Conservation (phyloP, 805 yeast genomes). For the Wickerhamiella occidentalis region DNA sequence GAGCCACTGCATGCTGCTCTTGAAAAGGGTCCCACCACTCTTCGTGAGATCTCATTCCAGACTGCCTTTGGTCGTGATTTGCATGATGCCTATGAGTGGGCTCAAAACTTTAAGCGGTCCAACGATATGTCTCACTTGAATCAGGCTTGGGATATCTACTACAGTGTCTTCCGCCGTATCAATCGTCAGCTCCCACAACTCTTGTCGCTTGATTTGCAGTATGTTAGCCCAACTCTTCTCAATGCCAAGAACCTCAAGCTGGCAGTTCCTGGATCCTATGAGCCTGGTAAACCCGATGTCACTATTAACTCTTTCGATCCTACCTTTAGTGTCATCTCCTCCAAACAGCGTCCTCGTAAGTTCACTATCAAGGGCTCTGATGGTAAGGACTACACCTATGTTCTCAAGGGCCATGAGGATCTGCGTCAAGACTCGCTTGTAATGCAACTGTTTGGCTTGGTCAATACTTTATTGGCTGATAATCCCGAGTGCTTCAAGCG, state of each 20-base stretch:
- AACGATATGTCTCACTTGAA: constrained; percentile 79
- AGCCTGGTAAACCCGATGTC: constrained; percentile 68
- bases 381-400: constrained; percentile 77
- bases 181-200: constrained; percentile 80
- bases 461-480: constrained; percentile 73
- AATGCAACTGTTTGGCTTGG: constrained; percentile 94
- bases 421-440: constrained; percentile 94
- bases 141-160: constrained; percentile 97
- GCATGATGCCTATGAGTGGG: constrained; percentile 89
- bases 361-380: constrained; percentile 72
- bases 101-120: constrained; percentile 68
- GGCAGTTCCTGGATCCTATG: constrained; percentile 90
- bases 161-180: constrained; percentile 83
- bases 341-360: constrained; percentile 92
- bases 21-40: constrained; percentile 75
- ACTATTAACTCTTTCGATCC: constrained; percentile 69
- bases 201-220: constrained; percentile 76
- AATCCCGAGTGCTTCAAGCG: constrained; percentile 95
- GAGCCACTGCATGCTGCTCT: constrained; percentile 82
- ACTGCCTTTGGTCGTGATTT: constrained; percentile 90
- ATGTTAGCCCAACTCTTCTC: constrained; percentile 81
- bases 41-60: constrained; percentile 83
- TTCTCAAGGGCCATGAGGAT: constrained; percentile 93
- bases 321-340: constrained; percentile 71
- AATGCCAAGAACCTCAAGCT: constrained; percentile 67